Percentiles rank a stretch among this genome's conserved stretches.
phyloP scores from a whole-genome alignment of 352 stramenopile genomes.

The Globisporangium radiosum region DNA sequence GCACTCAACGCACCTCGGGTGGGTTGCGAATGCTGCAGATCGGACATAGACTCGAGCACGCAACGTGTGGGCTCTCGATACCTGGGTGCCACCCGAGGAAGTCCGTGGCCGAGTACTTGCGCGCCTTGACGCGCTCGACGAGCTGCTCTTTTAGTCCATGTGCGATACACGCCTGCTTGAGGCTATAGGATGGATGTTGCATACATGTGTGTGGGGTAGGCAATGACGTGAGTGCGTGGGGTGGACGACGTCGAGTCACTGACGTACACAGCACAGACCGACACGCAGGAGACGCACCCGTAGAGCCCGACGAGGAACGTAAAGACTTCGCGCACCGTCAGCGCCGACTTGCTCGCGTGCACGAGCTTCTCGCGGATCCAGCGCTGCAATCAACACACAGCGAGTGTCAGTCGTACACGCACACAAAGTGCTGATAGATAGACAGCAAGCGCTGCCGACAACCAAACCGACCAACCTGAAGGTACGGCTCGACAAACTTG shows the following conservation, averaged over 20 bases:
- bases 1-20: constrained; percentile 29
- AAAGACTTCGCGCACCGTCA: constrained; percentile 71
- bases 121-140: constrained; percentile 43
- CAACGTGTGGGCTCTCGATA: constrained; percentile 63
- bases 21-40: constrained; percentile 70
- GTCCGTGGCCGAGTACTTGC: constrained; percentile 66
- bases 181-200: constrained; percentile 16
- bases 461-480: constrained; percentile 8
- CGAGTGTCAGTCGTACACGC: background rate
- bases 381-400: constrained; percentile 21
- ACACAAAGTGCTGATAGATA: background rate
- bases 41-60: constrained; percentile 66
- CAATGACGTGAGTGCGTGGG: background rate
- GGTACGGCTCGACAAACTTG: constrained; percentile 65
- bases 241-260: background rate
- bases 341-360: constrained; percentile 27
- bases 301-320: constrained; percentile 74
- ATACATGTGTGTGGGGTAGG: too few relatives aligned
- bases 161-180: constrained; percentile 56
- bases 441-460: background rate
- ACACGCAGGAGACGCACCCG: constrained; percentile 26
- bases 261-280: background rate
- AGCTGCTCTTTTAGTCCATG: constrained; percentile 49
- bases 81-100: constrained; percentile 77
- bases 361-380: constrained; percentile 75